phyloP scores from a whole-genome alignment of 2,329 filamentous ascomycete species.

The Penicillium decumbens region DNA sequence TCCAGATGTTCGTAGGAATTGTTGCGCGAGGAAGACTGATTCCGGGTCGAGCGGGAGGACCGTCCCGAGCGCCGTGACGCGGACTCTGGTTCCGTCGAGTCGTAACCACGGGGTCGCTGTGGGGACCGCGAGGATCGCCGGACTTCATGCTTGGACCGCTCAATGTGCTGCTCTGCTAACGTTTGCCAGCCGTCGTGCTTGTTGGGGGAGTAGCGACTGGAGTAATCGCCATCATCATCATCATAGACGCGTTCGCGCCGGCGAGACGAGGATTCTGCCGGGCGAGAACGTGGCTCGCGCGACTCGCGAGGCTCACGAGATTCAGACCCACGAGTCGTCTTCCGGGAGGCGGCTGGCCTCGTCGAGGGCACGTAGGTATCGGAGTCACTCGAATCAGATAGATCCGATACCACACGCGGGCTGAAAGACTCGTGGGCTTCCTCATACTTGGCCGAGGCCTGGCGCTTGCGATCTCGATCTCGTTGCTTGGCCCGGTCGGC shows the following conservation, averaged over 20 bases:
- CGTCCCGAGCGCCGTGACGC: constrained; percentile 28
- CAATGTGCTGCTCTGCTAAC: constrained; percentile 39
- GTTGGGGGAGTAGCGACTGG: constrained; percentile 27
- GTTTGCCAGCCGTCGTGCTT: constrained; percentile 31
- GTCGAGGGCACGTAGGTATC: constrained; percentile 20
- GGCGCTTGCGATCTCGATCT: constrained; percentile 42
- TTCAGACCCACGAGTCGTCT: constrained; percentile 16
- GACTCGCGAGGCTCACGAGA: constrained; percentile 5
- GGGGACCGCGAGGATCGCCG: constrained; percentile 34
- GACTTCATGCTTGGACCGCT: constrained; percentile 29
- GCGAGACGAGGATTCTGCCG: constrained; percentile 21
- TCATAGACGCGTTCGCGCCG: constrained; percentile 23
- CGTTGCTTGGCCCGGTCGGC: constrained; percentile 37
- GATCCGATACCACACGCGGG: constrained; percentile 28
- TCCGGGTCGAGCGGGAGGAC: constrained; percentile 28
- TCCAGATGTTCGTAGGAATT: constrained; percentile 32
- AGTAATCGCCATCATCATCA: constrained; percentile 23
- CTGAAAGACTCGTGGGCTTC: constrained; percentile 21
- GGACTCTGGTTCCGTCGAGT: constrained; percentile 31
- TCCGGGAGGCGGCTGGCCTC: constrained; percentile 19
- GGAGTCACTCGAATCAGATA: constrained; percentile 31
- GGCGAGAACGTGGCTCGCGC: constrained; percentile 19
- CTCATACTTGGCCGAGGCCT: constrained; percentile 39
- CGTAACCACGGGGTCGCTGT: constrained; percentile 27
- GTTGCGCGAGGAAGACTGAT: constrained; percentile 29